phyloP scores from a whole-genome alignment of 805 yeast species.

The Metschnikowia sp. region DNA sequence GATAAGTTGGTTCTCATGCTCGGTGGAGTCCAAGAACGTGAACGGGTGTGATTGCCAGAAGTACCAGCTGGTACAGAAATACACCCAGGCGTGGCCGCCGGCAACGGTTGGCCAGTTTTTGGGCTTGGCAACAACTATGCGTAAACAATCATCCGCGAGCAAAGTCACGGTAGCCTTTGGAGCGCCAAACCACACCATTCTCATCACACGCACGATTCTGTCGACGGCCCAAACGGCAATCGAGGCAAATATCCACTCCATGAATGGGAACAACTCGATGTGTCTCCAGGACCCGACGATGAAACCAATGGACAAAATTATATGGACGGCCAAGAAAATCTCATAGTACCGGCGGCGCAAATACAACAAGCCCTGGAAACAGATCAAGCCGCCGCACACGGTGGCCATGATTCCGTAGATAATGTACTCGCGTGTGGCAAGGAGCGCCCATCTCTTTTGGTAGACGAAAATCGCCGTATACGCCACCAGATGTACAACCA shows the following conservation, averaged over 20 bases:
- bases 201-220: slow-evolving; percentile 25
- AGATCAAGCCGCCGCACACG: slow-evolving; percentile 8
- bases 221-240: slow-evolving; percentile 32
- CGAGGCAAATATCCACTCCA: slow-evolving; percentile 9
- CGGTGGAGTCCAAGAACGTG: slow-evolving; percentile 24
- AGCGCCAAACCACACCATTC: slow-evolving; percentile 32
- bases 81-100: slow-evolving; percentile 41
- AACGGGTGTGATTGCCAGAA: slow-evolving; percentile 45
- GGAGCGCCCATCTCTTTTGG: neutral
- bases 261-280: neutral
- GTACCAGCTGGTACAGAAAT: slow-evolving; percentile 25
- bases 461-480: slow-evolving; percentile 4
- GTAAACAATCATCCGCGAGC: slow-evolving; percentile 32
- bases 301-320: slow-evolving; percentile 11
- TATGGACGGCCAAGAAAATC: slow-evolving; percentile 12
- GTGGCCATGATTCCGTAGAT: slow-evolving; percentile 12
- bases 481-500: slow-evolving; percentile 10
- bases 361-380: slow-evolving; percentile 11
- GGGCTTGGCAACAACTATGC: slow-evolving; percentile 34
- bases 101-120: slow-evolving; percentile 32
- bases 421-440: slow-evolving; percentile 4
- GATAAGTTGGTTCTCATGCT: slow-evolving; percentile 17
- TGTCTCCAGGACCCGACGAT: slow-evolving; percentile 15
- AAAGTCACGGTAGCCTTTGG: slow-evolving; percentile 29
- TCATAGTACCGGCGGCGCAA: slow-evolving; percentile 14